Conservation (phyloP, 768 basidiomycete species). For the Tricholoma terreum region DNA sequence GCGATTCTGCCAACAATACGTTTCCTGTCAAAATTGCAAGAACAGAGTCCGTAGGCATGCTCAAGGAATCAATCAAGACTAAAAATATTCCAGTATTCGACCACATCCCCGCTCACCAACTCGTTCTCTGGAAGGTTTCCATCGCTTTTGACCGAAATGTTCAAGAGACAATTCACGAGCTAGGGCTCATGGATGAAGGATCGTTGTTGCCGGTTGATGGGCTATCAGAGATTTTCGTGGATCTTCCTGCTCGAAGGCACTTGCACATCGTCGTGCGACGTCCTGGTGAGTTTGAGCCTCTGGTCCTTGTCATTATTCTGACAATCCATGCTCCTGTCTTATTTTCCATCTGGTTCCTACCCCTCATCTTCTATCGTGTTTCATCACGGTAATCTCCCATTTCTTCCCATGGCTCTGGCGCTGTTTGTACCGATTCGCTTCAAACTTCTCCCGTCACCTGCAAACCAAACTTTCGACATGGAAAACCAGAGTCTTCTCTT, state of each 20-base stretch:
- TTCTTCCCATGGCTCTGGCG: not conserved
- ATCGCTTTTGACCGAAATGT: not conserved
- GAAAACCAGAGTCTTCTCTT: too few relatives aligned
- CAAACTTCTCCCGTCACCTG: not conserved
- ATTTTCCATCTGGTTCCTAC: not conserved
- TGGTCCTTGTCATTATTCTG: not conserved
- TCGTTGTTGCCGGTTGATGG: not conserved
- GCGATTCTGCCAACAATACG: not conserved
- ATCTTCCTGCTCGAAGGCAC: not conserved
- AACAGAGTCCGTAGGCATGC: not conserved
- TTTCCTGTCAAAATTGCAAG: not conserved
- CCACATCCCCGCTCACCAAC: not conserved
- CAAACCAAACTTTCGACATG: not conserved
- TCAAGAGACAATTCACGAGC: not conserved
- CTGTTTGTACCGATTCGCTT: not conserved
- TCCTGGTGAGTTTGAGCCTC: not conserved
- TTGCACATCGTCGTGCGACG: not conserved
- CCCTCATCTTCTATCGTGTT: not conserved
- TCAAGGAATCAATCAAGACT: not conserved
- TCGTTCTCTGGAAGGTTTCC: not conserved
- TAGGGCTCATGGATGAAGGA: not conserved
- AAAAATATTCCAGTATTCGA: not conserved
- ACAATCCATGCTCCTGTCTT: not conserved
- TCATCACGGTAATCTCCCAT: not conserved
- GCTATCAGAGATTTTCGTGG: not conserved